Evolutionary conservation across 2,329 filamentous ascomycete genomes (phyloP), one percentile per base, ranked within the genome.

Genomic region (Colletotrichum orchidophilum): DNA sequence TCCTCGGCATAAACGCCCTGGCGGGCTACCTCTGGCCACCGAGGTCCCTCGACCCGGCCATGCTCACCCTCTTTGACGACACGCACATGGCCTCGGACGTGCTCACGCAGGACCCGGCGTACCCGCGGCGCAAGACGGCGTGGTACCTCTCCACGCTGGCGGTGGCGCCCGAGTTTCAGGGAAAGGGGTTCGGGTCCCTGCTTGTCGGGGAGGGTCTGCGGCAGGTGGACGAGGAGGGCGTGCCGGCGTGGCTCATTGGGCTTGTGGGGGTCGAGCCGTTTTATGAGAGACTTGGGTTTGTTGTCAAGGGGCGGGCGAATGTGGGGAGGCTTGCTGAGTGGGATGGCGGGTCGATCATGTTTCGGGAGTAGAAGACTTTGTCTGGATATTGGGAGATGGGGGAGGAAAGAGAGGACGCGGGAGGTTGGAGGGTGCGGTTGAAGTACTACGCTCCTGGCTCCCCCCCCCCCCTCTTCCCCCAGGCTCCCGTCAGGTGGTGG

Each of bases 261-360:
- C 63, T 81, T 58, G 71, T 59, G 50, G 79, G 76, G 2, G 74
- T 80, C 3, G 80, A 82, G 61, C 69, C 59, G 0, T 82, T 77
- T 61, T 83, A 83, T 42, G 63, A 70, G 33, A 76, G 77, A 42
- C 76, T 78, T 60, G 81, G 81, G 0, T 83, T 82, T 63, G 70
- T 73, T 11, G 76, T 80, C 70, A 79, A 81, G 26, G 80, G 75
- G 11, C 78, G 80, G 63, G 77, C 76, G 13, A 82, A 82, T 59
- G 76, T 81, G 26, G 81, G 80, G 1, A 78, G 80, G 67, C 58
- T 83, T 73, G 72, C 75, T 11, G 74, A 75, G 29, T 83, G 81
- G 81, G 76, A 80, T 31, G 81, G 81, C 11, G 81, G 81, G 1
- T 59, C 75, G 8, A 70, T 83, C 70, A 83, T 83, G 81, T 80